A percentile compares a stretch with the other conserved stretches of the same genome.
Evolutionary conservation across 345 rosid genomes (phyloP).

Genomic region (Mercurialis annua): DNA sequence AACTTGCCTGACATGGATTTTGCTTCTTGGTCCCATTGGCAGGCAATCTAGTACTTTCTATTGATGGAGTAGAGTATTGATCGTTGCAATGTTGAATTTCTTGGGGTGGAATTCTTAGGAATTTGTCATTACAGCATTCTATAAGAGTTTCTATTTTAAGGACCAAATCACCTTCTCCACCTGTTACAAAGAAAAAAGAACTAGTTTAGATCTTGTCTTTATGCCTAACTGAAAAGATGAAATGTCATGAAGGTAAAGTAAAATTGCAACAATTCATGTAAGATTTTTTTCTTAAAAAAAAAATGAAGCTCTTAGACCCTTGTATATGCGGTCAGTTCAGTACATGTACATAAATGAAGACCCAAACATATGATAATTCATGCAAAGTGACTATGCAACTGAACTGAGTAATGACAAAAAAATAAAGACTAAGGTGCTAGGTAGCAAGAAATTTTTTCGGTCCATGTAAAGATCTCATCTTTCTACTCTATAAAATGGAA

Average conservation of each 20-base stretch:
- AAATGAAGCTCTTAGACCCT: neutral
- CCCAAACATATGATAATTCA: neutral
- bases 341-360: neutral
- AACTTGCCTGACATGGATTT: slow-evolving; percentile 55
- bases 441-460: neutral
- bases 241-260: neutral
- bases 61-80: slow-evolving; percentile 23
- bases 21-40: slow-evolving; percentile 27
- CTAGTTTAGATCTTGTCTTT: neutral
- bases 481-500: neutral
- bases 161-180: slow-evolving; percentile 43
- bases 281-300: neutral
- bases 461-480: neutral
- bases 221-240: neutral
- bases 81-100: slow-evolving; percentile 25
- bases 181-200: slow-evolving; percentile 14
- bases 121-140: slow-evolving; percentile 41
- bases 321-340: neutral
- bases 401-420: neutral
- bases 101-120: slow-evolving; percentile 18
- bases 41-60: slow-evolving; percentile 28
- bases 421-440: neutral
- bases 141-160: slow-evolving; percentile 46
- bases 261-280: neutral
- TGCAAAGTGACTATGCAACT: neutral